Conservation (phyloP, 1,284 basidiomycete genomes). For the Cutaneotrichosporon cavernicola region DNA sequence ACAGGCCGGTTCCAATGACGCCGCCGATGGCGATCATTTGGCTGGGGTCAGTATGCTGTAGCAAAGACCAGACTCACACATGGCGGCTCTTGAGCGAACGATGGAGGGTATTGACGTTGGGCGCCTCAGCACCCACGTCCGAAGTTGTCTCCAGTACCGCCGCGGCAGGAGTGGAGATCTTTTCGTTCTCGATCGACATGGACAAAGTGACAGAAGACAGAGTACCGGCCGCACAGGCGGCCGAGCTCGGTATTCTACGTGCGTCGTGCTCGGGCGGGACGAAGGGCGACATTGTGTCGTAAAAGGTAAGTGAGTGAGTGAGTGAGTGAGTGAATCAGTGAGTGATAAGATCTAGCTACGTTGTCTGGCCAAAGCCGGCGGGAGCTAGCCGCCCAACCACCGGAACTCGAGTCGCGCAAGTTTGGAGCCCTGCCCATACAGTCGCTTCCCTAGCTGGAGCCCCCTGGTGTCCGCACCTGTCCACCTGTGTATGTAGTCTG, state of each 20-base stretch:
- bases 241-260: conserved; percentile 2
- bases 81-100: conserved; percentile 22
- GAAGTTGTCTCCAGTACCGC: neutral
- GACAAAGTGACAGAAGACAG: neutral
- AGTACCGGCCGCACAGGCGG: neutral
- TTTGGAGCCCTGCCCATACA: too few species aligned
- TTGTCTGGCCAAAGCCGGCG: too few species aligned
- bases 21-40: conserved; percentile 39
- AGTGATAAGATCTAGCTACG: too few species aligned
- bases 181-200: neutral
- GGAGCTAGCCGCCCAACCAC: too few species aligned
- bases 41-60: too few species aligned
- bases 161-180: neutral
- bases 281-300: neutral
- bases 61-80: conserved; percentile 22
- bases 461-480: too few species aligned
- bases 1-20: conserved; percentile 25
- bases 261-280: conserved; percentile 1
- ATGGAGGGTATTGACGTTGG: conserved; percentile 12
- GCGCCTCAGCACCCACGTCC: neutral
- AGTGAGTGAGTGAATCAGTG: too few species aligned
- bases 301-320: too few species aligned
- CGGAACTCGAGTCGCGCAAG: too few species aligned
- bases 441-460: too few species aligned
- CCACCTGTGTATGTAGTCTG: too few species aligned